Conservation (phyloP, 176 grass and related monocot genomes). For the Alopecurus myosuroides region DNA sequence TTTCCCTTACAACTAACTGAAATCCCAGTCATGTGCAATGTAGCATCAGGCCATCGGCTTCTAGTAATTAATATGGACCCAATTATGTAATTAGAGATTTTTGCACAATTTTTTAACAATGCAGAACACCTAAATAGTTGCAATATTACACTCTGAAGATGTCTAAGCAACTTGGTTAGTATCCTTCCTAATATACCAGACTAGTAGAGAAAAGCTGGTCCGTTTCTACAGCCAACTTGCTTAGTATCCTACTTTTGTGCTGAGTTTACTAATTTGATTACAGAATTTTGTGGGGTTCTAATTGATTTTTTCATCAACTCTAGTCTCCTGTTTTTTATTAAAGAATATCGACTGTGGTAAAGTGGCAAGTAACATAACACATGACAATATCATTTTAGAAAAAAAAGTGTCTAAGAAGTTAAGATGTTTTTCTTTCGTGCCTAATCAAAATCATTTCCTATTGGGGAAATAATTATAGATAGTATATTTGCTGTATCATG, state of each 20-base stretch:
- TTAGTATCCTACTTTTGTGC: not conserved
- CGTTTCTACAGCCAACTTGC: not conserved
- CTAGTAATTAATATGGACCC: not conserved
- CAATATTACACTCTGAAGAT: not conserved
- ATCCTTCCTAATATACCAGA: not conserved
- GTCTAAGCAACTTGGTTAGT: not conserved
- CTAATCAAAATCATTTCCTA: slow-evolving; percentile 2
- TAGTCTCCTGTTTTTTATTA: not conserved
- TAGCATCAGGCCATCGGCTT: not conserved
- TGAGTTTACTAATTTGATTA: not conserved
- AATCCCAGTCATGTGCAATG: not conserved
- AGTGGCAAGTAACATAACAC: not conserved
- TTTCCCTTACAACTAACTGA: slow-evolving; percentile 11
- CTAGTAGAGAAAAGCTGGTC: not conserved
- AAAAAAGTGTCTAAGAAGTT: not conserved
- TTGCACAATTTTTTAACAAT: not conserved
- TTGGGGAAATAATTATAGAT: no score
- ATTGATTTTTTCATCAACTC: not conserved
- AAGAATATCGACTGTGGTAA: not conserved
- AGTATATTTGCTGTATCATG: not conserved
- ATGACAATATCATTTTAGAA: not conserved
- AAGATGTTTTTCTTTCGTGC: not conserved
- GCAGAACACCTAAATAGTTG: not conserved
- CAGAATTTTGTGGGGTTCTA: not conserved
- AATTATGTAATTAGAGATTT: not conserved